Evolutionary conservation across 2,329 filamentous ascomycete species (phyloP).

Genomic region (Stagonosporopsis vannaccii): DNA sequence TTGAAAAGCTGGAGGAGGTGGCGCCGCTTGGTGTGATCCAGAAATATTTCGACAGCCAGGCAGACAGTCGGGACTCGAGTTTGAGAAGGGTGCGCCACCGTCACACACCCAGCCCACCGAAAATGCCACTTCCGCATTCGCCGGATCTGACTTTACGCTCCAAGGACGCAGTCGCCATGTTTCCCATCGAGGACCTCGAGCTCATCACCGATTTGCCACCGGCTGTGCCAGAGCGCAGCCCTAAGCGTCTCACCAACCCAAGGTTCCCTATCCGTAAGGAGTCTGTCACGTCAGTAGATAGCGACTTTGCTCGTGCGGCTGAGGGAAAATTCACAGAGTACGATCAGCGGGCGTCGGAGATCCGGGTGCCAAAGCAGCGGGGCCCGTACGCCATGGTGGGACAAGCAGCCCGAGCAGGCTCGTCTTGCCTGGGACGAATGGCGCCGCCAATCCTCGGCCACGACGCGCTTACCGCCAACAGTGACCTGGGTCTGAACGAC

Average conservation of each 20-base stretch:
- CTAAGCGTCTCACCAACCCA: constrained; percentile 32
- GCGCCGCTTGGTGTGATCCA: constrained; percentile 41
- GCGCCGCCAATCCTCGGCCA: constrained; percentile 46
- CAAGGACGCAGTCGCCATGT: constrained; percentile 23
- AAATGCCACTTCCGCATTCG: constrained; percentile 21
- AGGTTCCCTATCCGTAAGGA: constrained; percentile 23
- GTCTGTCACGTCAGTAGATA: constrained; percentile 24
- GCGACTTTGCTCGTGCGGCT: constrained; percentile 34
- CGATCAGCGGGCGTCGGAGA: constrained; percentile 23
- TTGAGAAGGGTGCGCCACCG: constrained; percentile 16
- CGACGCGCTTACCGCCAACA: constrained; percentile 37
- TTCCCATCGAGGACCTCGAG: constrained; percentile 26
- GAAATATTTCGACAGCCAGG: constrained; percentile 40
- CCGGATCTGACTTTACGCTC: constrained; percentile 14
- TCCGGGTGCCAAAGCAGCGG: constrained; percentile 23
- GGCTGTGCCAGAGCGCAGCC: constrained; percentile 34
- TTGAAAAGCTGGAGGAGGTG: constrained; percentile 29
- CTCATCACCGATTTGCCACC: constrained; percentile 21
- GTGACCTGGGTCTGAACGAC: constrained; percentile 38
- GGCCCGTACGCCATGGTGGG: constrained; percentile 10
- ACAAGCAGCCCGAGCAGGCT: constrained; percentile 28
- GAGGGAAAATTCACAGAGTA: constrained; percentile 35
- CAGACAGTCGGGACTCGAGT: constrained; percentile 21
- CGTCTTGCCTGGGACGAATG: constrained; percentile 32
- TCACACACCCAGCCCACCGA: constrained; percentile 22